These are phyloP conservation scores for Apodospora peruviana DNA, from an alignment of 495 filamentous ascomycete genomes.

Conservation along the genomic window DNA sequence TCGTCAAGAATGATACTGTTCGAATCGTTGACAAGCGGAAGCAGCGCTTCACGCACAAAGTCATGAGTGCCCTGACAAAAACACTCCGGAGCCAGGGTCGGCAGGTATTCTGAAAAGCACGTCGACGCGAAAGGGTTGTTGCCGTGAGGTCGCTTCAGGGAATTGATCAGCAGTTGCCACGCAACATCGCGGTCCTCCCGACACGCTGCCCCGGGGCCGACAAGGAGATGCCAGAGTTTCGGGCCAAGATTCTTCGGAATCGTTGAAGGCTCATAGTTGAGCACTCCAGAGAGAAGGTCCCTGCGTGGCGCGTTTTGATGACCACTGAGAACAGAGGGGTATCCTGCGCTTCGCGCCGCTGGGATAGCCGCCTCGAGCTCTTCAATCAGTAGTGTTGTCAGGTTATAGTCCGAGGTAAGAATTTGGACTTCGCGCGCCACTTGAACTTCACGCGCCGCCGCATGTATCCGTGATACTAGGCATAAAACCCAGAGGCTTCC, in stretches of 20 bases:
- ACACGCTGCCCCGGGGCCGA: constrained; percentile 53
- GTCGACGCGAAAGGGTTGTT: constrained; percentile 60
- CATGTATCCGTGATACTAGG: constrained; percentile 44
- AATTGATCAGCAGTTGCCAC: constrained; percentile 60
- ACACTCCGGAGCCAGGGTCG: constrained; percentile 53
- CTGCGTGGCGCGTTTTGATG: constrained; percentile 45
- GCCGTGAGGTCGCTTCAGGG: constrained; percentile 36
- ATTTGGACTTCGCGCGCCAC: constrained; percentile 31
- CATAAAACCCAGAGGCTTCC: constrained; percentile 71
- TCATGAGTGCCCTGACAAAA: constrained; percentile 62
- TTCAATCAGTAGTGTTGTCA: constrained; percentile 41
- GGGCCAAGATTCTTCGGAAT: constrained; percentile 56
- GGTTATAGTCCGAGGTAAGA: constrained; percentile 37
- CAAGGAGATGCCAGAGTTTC: constrained; percentile 61
- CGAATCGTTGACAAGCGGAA: constrained; percentile 34
- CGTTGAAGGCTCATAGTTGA: constrained; percentile 52
- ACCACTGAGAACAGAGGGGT: constrained; percentile 33
- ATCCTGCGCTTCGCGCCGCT: constrained; percentile 26
- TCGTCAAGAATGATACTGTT: constrained; percentile 38
- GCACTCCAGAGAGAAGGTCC: constrained; percentile 52
- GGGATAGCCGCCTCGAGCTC: constrained; percentile 42
- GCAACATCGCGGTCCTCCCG: constrained; percentile 52
- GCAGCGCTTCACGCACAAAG: constrained; percentile 52
- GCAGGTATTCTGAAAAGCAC: constrained; percentile 63
- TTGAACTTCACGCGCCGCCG: too few species aligned